Evolutionary conservation across 2,329 filamentous ascomycete genomes (phyloP), one percentile per base, ranked within the genome.

Genomic region (Pseudohalonectria lignicola): DNA sequence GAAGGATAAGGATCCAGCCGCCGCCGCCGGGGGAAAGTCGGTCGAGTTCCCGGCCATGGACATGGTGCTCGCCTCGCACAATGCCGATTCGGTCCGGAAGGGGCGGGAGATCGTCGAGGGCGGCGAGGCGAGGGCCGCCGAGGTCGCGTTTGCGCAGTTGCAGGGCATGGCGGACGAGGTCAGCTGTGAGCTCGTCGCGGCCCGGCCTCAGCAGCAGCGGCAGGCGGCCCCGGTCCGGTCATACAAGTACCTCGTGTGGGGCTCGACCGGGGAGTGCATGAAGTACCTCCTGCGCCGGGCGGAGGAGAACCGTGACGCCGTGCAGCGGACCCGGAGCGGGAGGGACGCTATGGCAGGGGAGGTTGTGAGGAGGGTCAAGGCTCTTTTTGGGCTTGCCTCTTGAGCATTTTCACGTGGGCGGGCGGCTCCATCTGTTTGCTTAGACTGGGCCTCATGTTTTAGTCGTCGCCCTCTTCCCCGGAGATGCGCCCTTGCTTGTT

Each of bases 81-180:
- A 94, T 53, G 73, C 74, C 35, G 71, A 73, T 30, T 85, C 82
- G 4, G 80, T 94, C 8, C 62, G 67, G 18, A 66, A 62, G 35
- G 73, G 72, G 12, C 69, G 70, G 18, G 62, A 60, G 11, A 58
- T 79, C 19, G 63, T 72, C 41, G 66, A 67, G 47, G 56, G 51
- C 6, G 65, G 58, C 23, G 57, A 61, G 10, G 54, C 60, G 36
- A 49, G 56, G 28, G 54, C 55, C 17, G 57, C 57, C 2, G 64
- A 71, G 31, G 56, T 72, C 2, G 63, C 67, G 1, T 87, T 86
- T 56, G 83, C 83, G 3, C 88, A 95, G 62, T 73, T 95, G 1
- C 83, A 90, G 64, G 88, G 90, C 30, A 96, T 96, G 90, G 90
- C 90, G 2, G 90, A 96, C 49, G 88, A 95, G 54, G 78, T 96